Base-by-base conservation (phyloP, 202 grass and related monocot species). In the Hordeum pubiflorum region DNA sequence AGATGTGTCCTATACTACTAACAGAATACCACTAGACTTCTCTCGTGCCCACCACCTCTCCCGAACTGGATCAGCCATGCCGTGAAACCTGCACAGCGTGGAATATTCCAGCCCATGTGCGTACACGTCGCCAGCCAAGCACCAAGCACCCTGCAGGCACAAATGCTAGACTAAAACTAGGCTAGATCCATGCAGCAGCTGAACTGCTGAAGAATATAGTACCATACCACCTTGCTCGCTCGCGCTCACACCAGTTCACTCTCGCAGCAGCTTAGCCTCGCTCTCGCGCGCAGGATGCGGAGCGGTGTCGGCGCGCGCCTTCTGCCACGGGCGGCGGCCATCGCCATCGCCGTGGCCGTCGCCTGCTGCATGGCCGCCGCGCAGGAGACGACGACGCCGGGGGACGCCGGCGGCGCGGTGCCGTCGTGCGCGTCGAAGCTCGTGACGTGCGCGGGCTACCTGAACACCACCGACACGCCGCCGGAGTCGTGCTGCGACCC, bases 351-450 rank as follows among this genome's bases (percentile, higher is more conserved):
- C 74, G n/a, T 71, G 18, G 54, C 61, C 84, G 11, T 32, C 22
- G 48, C 58, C 37, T 37, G 31, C 50, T 32, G 23, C 79, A 32
- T 17, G 44, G 38, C 41, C 33, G 69, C 63, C n/a, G 0, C 24
- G 38, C 63, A 76, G 39, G 63, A 32, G 15, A 8, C 77, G n/a
- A 7, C 70, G 64, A 22, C 21, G 43, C 38, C 22, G 36, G 0
- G 17, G 13, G 44, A 48, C 22, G 10, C 43, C 17, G 3, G 0
- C 9, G 72, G 46, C 13, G 83, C 37, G 33, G 32, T 91, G 52
- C 91, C 91, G 41, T 33, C 78, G 64, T 97, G 94, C 88, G 91
- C 65, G 33, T 61, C 89, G 12, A 97, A 84, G 72, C 84, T 97
- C 58, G 26, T 43, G 7, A 36, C 85, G 10, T 97, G 94, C 76